A percentile compares a stretch with the other conserved stretches of the same genome.
phyloP scores from a whole-genome alignment of 2,329 filamentous ascomycete species.

The Atkinsonella texensis region DNA sequence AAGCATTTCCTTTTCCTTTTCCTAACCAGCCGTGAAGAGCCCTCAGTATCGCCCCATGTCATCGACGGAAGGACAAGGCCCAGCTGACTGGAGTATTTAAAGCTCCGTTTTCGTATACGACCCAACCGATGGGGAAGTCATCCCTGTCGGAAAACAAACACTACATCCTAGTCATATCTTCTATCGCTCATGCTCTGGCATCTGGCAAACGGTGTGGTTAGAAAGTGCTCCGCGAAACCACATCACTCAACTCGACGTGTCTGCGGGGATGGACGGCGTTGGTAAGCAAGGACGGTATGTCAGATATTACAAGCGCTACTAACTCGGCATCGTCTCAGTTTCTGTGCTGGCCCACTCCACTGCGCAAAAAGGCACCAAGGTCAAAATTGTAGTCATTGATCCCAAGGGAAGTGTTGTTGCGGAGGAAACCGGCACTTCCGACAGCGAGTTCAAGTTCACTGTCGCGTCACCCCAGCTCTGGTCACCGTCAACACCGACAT shows the following conservation, averaged over 20 bases:
- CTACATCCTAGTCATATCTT: constrained; percentile 49
- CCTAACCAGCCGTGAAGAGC: too few species aligned
- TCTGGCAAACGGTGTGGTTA: constrained; percentile 65
- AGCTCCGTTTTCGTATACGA: constrained; percentile 56
- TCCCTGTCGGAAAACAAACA: constrained; percentile 56
- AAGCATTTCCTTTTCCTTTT: too few species aligned
- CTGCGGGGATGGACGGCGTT: constrained; percentile 42
- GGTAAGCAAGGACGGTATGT: constrained; percentile 21
- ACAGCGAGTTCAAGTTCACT: constrained; percentile 40
- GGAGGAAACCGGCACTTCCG: constrained; percentile 31
- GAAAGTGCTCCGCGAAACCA: constrained; percentile 46
- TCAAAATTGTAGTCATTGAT: constrained; percentile 25
- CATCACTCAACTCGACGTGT: constrained; percentile 46
- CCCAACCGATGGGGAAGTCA: constrained; percentile 49
- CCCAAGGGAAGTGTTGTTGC: constrained; percentile 28
- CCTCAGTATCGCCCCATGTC: too few species aligned
- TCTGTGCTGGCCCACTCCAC: constrained; percentile 42
- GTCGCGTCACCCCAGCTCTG: constrained; percentile 47
- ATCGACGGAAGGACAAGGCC: too few species aligned
- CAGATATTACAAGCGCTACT: not conserved
- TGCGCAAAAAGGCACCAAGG: constrained; percentile 18
- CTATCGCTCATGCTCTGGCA: constrained; percentile 60
- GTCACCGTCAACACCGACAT: constrained; percentile 48
- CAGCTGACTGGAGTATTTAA: not conserved
- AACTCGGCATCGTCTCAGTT: constrained; percentile 25